These are phyloP conservation scores for Lepidopterella palustris DNA, from an alignment of 495 filamentous ascomycete species.

Conservation along the genomic window DNA sequence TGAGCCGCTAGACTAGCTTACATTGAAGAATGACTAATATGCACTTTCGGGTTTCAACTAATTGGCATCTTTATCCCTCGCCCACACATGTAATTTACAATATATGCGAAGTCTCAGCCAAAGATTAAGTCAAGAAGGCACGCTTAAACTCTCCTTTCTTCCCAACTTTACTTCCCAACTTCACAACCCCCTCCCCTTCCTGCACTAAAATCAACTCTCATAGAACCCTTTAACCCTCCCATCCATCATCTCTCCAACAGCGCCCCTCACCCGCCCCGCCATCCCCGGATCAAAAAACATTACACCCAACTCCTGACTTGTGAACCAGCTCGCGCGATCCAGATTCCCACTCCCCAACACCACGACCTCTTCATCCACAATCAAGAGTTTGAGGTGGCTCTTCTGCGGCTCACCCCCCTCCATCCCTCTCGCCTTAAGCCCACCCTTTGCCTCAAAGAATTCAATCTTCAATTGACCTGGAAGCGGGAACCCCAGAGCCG, in stretches of 20 bases:
- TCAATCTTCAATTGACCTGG: conserved; percentile 38
- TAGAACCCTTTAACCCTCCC: conserved; percentile 29
- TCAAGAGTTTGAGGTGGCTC: conserved; percentile 62
- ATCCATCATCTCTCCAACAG: conserved; percentile 41
- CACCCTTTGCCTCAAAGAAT: conserved; percentile 40
- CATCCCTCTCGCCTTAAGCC: conserved; percentile 4
- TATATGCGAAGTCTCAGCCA: too few relatives aligned
- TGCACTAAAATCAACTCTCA: background rate
- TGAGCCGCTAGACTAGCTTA: too few relatives aligned
- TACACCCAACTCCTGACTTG: conserved; percentile 69
- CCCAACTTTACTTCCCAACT: background rate
- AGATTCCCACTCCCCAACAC: conserved; percentile 69
- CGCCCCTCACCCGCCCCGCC: conserved; percentile 38
- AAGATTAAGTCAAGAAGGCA: background rate
- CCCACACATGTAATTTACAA: too few relatives aligned
- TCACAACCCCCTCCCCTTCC: background rate
- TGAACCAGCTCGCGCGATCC: conserved; percentile 71
- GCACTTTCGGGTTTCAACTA: too few relatives aligned
- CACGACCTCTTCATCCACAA: conserved; percentile 54
- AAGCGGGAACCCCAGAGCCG: background rate
- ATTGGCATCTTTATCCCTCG: too few relatives aligned
- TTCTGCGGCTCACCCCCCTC: conserved; percentile 47
- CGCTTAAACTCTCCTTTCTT: background rate
- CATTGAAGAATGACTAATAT: too few relatives aligned
- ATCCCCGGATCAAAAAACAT: conserved; percentile 49